phyloP scores from a whole-genome alignment of 2,329 filamentous ascomycete species.

The Botrytis cinerea region DNA sequence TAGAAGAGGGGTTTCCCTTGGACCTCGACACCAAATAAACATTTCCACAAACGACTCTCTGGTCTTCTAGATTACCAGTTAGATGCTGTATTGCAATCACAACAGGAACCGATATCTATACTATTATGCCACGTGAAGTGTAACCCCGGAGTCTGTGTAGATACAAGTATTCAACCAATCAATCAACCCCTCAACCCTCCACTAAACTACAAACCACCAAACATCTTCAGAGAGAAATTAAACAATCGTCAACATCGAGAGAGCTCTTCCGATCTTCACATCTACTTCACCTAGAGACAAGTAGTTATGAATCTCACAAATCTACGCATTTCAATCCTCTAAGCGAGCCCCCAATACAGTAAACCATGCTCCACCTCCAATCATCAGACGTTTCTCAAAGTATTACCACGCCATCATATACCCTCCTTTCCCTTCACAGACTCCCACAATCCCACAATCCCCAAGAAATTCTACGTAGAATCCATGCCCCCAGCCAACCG shows the following conservation, averaged over 20 bases:
- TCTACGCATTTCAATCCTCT: background rate
- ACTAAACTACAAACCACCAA: background rate
- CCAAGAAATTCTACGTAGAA: background rate
- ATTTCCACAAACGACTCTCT: background rate
- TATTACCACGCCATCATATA: conserved; percentile 5
- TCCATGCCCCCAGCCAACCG: background rate
- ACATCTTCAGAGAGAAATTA: background rate
- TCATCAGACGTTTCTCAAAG: background rate
- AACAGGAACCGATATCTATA: background rate
- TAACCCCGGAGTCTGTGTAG: background rate
- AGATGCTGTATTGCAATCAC: background rate
- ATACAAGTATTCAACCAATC: background rate
- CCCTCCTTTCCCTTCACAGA: background rate
- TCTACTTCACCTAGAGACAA: too few species aligned
- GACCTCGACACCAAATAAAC: background rate
- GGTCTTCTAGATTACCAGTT: background rate
- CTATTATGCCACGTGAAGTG: background rate
- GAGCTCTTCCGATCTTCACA: background rate
- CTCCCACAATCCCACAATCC: background rate
- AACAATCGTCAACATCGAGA: background rate
- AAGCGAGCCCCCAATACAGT: conserved; percentile 14
- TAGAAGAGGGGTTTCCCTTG: conserved; percentile 6
- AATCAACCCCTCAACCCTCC: background rate
- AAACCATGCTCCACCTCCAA: background rate
- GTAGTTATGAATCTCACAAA: background rate